Conservation (phyloP, 805 yeast species). For the Barnettozyma salicaria region DNA sequence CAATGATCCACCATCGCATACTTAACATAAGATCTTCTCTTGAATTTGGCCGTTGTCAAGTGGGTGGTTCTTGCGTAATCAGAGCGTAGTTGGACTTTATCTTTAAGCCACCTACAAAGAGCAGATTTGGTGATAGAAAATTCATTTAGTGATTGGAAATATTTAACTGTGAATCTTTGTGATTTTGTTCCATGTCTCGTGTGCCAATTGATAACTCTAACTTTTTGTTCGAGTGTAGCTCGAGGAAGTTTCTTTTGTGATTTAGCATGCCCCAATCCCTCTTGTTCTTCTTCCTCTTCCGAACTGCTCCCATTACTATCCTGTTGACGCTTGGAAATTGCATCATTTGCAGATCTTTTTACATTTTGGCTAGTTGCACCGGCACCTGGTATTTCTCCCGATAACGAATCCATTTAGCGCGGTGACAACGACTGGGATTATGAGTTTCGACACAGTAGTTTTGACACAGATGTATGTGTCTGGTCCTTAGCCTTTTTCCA, state of each 20-base stretch:
- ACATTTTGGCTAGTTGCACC: no score
- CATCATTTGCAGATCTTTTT: no score
- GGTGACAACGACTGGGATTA: no score
- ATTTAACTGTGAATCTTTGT: slow-evolving; percentile 31
- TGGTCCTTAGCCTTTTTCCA: no score
- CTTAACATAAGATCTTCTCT: slow-evolving; percentile 26
- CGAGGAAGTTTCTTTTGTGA: slow-evolving; percentile 30
- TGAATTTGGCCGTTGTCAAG: slow-evolving; percentile 10
- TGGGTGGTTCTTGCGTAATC: slow-evolving; percentile 4
- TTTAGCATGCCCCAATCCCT: no score
- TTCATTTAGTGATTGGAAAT: slow-evolving; percentile 26
- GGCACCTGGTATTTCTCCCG: no score
- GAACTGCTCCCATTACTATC: slow-evolving; percentile 2
- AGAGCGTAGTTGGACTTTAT: slow-evolving; percentile 25
- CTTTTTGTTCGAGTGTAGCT: slow-evolving; percentile 34
- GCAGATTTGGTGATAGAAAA: slow-evolving; percentile 36
- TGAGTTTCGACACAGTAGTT: no score
- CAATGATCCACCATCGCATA: slow-evolving; percentile 32
- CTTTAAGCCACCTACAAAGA: slow-evolving; percentile 35
- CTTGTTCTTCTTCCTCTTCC: slow-evolving; percentile 1
- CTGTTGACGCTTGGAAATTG: no score
- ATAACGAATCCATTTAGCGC: no score
- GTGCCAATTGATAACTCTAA: slow-evolving; percentile 33
- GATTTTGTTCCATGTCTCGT: slow-evolving; percentile 27
- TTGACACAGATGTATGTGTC: no score